phyloP scores from a whole-genome alignment of 345 rosid species.

The Eucalyptus pauciflora region DNA sequence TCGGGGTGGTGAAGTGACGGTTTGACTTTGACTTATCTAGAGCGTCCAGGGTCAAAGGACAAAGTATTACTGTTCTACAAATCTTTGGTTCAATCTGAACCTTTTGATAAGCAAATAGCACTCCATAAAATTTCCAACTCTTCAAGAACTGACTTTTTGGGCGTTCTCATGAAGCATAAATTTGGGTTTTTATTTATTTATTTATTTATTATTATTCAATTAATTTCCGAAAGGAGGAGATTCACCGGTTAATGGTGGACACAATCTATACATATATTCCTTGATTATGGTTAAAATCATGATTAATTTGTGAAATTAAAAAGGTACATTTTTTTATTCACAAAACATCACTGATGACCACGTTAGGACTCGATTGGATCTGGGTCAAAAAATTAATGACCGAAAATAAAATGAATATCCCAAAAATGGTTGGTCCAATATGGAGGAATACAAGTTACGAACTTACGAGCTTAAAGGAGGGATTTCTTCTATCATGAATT shows the following conservation, averaged over 20 bases:
- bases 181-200: no score
- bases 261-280: not conserved
- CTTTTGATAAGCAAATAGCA: not conserved
- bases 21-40: not conserved
- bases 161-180: not conserved
- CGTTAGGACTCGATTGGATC: rapidly evolving
- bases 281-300: not conserved
- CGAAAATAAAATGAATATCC: not conserved
- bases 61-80: not conserved
- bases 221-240: not conserved
- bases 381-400: not conserved
- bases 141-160: not conserved
- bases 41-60: not conserved
- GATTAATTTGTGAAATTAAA: not conserved
- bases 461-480: not conserved
- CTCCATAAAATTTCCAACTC: not conserved
- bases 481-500: not conserved
- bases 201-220: no score
- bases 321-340: not conserved
- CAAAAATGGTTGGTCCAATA: not conserved
- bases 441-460: not conserved
- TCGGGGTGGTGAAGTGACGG: not conserved
- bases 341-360: not conserved
- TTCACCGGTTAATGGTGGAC: rapidly evolving
- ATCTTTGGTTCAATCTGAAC: not conserved